Percentiles rank a stretch among this genome's conserved stretches.
Conservation (phyloP, 441 rosid species). For the Breynia disticha region DNA sequence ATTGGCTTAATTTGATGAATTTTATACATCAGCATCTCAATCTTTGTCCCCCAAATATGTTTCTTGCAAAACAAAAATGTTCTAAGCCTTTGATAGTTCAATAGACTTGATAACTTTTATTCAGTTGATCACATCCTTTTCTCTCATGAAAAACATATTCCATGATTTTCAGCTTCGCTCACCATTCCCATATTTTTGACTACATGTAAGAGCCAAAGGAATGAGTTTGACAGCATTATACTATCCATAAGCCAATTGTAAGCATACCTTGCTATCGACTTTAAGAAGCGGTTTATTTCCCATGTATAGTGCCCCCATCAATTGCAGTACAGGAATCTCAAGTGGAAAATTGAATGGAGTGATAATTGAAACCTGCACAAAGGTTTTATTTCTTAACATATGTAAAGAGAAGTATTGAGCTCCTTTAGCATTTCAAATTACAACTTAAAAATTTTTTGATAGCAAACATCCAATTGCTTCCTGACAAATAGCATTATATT, state of each 20-base stretch:
- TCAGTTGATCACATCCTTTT: no score
- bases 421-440: not conserved
- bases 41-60: no score
- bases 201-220: not conserved
- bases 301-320: constrained; percentile 98
- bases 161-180: no score
- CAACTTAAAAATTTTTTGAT: no score
- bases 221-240: not conserved
- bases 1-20: no score
- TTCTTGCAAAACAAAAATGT: no score
- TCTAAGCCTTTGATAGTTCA: no score
- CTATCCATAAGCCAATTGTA: not conserved
- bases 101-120: no score
- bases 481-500: not conserved
- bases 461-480: not conserved
- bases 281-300: constrained; percentile 94
- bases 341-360: constrained; percentile 97
- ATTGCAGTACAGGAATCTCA: constrained; percentile 92
- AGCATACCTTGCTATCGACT: constrained; percentile 87
- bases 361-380: constrained; percentile 73
- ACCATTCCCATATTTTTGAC: no score
- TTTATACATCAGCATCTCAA: no score
- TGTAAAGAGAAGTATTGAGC: not conserved
- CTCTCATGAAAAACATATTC: no score
- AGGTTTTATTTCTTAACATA: constrained; percentile 1